A percentile compares a stretch with the other conserved stretches of the same genome.
phyloP scores from a whole-genome alignment of 2,329 filamentous ascomycete genomes.

The Penicillium sp. region DNA sequence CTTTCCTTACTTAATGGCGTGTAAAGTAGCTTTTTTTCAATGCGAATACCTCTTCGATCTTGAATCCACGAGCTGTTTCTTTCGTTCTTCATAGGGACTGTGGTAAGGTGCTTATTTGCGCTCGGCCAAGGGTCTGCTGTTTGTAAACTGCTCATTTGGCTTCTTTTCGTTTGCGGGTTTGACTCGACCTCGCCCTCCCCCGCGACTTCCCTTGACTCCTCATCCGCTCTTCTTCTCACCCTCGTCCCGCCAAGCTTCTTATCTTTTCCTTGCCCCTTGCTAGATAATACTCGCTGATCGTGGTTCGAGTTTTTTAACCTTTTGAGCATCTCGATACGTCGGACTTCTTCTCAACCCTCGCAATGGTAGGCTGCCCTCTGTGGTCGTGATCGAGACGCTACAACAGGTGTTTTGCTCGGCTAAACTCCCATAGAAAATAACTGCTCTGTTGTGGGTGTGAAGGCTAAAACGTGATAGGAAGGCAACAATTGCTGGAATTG shows the following conservation, averaged over 20 bases:
- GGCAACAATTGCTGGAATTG: neutral
- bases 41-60: neutral
- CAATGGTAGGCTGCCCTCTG: neutral
- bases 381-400: neutral
- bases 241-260: neutral
- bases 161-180: neutral
- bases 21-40: neutral
- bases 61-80: neutral
- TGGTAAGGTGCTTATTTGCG: neutral
- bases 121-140: neutral
- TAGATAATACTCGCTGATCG: neutral
- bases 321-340: neutral
- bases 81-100: neutral
- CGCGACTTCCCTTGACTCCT: neutral
- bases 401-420: neutral
- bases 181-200: neutral
- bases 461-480: neutral
- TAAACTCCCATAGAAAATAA: neutral
- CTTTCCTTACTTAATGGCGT: constrained; percentile 6
- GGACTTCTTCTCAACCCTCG: neutral
- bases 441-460: neutral
- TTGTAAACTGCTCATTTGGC: neutral
- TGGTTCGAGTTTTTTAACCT: neutral
- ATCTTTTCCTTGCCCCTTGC: neutral
- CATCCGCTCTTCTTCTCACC: neutral